phyloP scores from a whole-genome alignment of 1,139 yeast species.

The Blastobotrys apis region DNA sequence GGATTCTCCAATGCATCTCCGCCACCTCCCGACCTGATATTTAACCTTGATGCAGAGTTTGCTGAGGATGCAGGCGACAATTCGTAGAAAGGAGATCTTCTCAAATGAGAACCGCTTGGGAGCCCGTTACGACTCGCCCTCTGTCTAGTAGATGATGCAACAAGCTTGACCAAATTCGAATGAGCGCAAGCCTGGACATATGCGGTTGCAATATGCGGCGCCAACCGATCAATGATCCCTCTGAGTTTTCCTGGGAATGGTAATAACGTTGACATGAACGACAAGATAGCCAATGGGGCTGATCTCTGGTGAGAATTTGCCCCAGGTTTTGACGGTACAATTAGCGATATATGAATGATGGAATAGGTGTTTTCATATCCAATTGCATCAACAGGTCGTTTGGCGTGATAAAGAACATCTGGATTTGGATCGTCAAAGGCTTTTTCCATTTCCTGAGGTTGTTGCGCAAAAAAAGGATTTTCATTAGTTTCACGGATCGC shows the following conservation, averaged over 20 bases:
- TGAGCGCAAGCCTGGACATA: conserved; percentile 33
- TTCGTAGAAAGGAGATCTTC: conserved; percentile 5
- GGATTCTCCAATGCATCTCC: conserved; percentile 12
- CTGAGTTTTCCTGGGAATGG: conserved; percentile 33
- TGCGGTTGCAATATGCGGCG: conserved; percentile 35
- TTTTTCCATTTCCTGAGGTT: conserved; percentile 22
- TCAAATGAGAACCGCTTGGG: neutral
- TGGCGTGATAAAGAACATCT: conserved; percentile 2
- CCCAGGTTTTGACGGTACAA: conserved; percentile 21
- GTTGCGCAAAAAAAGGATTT: conserved; percentile 29
- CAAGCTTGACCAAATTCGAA: conserved; percentile 24
- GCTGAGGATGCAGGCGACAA: conserved; percentile 10
- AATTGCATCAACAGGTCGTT: conserved; percentile 25
- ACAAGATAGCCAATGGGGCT: conserved; percentile 35
- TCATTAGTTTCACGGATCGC: conserved; percentile 29
- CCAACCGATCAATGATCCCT: conserved; percentile 26
- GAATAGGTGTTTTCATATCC: conserved; percentile 34
- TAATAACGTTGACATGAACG: conserved; percentile 32
- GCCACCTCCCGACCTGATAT: neutral
- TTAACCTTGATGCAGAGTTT: neutral
- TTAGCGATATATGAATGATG: conserved; percentile 32
- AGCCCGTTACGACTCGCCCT: neutral
- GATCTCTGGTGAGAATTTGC: conserved; percentile 14
- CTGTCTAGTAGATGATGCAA: conserved; percentile 1
- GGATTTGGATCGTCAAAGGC: conserved; percentile 28